Conservation (phyloP, 768 basidiomycete species). For the Collybia sp. region DNA sequence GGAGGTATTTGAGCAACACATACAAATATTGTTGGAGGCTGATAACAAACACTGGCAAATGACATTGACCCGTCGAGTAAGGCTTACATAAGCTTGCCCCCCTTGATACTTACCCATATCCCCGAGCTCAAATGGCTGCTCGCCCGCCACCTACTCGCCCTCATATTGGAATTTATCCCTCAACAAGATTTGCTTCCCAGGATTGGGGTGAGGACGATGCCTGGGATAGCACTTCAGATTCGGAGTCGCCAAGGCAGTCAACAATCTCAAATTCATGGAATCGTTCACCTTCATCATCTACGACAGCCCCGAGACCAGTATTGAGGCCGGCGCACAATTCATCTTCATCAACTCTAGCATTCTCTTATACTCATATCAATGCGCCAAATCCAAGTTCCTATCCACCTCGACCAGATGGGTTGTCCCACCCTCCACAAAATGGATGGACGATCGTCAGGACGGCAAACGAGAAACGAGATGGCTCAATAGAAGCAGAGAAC, state of each 20-base stretch:
- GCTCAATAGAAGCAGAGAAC: constrained; percentile 11
- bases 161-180: constrained; percentile 61
- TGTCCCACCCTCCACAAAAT: constrained; percentile 39
- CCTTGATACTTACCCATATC: too few relatives aligned
- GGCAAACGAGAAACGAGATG: constrained; percentile 17
- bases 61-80: too few relatives aligned
- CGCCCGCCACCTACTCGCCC: constrained; percentile 71
- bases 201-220: constrained; percentile 87
- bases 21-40: too few relatives aligned
- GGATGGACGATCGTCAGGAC: constrained; percentile 77
- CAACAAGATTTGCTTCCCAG: constrained; percentile 31
- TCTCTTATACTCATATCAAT: constrained; percentile 77
- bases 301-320: constrained; percentile 51
- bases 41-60: constrained; percentile 2
- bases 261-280: constrained; percentile 43
- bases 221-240: constrained; percentile 83
- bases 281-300: constrained; percentile 25
- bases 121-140: constrained; percentile 33
- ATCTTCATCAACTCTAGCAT: constrained; percentile 67
- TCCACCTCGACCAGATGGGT: constrained; percentile 46
- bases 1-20: neutral
- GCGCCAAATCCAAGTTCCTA: constrained; percentile 76
- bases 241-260: constrained; percentile 61
- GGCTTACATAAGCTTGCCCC: too few relatives aligned
- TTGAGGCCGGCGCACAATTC: constrained; percentile 40